These are phyloP conservation scores for Salvia splendens DNA, from an alignment of 257 asterid genomes.

Conservation along the genomic window DNA sequence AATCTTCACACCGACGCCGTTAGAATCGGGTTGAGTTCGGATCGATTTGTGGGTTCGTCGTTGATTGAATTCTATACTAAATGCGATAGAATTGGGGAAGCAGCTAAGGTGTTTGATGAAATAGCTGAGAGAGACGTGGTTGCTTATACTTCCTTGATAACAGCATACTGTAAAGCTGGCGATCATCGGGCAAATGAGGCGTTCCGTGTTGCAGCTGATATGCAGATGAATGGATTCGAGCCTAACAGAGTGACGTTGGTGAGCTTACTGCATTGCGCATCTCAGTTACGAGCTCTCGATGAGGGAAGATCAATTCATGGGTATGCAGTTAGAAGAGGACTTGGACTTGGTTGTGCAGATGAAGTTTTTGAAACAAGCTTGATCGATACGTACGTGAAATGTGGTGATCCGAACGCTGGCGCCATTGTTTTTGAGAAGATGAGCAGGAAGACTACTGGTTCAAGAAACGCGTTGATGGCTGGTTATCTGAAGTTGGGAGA, in stretches of 20 bases:
- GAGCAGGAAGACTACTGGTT: constrained; percentile 39
- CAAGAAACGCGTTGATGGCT: constrained; percentile 56
- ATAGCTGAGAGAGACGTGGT: constrained; percentile 55
- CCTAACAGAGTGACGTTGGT: constrained; percentile 67
- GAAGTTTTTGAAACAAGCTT: constrained; percentile 58
- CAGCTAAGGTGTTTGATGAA: constrained; percentile 63
- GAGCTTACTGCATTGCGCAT: constrained; percentile 59
- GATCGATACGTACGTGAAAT: constrained; percentile 57
- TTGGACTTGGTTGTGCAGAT: constrained; percentile 44
- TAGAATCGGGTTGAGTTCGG: constrained; percentile 49
- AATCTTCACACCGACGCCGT: constrained; percentile 48
- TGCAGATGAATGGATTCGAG: constrained; percentile 55
- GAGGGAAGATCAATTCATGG: constrained; percentile 60
- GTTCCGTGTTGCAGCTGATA: constrained; percentile 41
- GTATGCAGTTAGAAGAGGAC: constrained; percentile 54
- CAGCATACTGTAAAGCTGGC: constrained; percentile 46
- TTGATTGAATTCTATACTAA: constrained; percentile 42
- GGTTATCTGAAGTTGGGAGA: constrained; percentile 47
- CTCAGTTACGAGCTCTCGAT: constrained; percentile 35
- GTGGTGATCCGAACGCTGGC: constrained; percentile 42
- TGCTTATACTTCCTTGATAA: constrained; percentile 55
- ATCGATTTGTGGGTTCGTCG: constrained; percentile 55
- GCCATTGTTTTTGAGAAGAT: constrained; percentile 33
- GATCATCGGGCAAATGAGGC: constrained; percentile 38
- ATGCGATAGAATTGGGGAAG: constrained; percentile 38